These are phyloP conservation scores for Astrocystis sublimbata DNA, from an alignment of 495 filamentous ascomycete species.

Conservation along the genomic window DNA sequence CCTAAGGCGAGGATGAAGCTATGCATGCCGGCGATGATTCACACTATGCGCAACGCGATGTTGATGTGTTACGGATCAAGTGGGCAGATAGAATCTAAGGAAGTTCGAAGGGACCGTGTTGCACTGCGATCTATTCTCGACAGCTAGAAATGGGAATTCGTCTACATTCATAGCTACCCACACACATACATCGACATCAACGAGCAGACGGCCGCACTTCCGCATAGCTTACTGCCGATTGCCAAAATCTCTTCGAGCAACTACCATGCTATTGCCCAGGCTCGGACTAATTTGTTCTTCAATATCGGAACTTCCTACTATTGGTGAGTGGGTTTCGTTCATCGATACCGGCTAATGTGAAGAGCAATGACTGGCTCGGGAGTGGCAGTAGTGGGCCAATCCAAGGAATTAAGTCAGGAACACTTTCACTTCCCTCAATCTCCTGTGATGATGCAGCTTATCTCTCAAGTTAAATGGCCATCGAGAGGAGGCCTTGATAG, in stretches of 20 bases:
- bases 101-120: background rate
- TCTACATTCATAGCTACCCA: background rate
- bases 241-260: conserved; percentile 16
- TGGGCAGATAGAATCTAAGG: background rate
- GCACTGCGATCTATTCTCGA: background rate
- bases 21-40: conserved; percentile 33
- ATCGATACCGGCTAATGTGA: conserved; percentile 36
- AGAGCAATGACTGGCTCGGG: conserved; percentile 16
- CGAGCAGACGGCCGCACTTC: background rate
- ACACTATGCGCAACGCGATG: background rate
- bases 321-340: conserved; percentile 26
- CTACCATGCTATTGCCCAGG: conserved; percentile 20
- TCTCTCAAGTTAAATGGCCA: no score
- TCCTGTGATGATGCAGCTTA: no score
- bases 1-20: conserved; percentile 43
- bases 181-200: background rate
- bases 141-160: background rate
- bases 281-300: conserved; percentile 21
- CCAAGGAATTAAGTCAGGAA: no score
- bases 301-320: conserved; percentile 23
- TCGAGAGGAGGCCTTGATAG: no score
- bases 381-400: background rate
- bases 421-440: no score
- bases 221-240: conserved; percentile 23
- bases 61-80: background rate